Conservation (phyloP, 129 eudicot species). For the Lactuca sativa region DNA sequence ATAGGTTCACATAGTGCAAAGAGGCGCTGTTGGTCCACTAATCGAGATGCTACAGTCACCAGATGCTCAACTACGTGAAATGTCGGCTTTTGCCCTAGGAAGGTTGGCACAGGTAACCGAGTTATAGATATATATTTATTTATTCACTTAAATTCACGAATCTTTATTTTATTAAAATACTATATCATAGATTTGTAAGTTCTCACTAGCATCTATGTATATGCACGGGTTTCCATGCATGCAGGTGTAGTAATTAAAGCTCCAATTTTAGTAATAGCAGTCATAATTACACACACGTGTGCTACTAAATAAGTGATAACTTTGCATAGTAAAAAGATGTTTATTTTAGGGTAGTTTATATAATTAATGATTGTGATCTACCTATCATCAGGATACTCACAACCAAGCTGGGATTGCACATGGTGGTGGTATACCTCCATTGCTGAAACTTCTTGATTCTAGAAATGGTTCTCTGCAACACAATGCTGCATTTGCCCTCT, state of each 20-base stretch:
- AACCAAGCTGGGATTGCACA: slow-evolving; percentile 80
- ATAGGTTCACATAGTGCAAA: slow-evolving; percentile 64
- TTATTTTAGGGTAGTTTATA: not conserved
- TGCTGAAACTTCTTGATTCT: slow-evolving; percentile 69
- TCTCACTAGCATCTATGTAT: not conserved
- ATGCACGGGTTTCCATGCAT: not conserved
- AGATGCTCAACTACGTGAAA: slow-evolving; percentile 60
- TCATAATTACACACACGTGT: not conserved
- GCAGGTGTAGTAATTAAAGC: not conserved
- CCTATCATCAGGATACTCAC: slow-evolving; percentile 46
- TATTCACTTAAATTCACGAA: not conserved
- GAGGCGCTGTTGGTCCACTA: slow-evolving; percentile 64
- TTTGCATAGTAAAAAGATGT: not conserved
- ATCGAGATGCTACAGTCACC: slow-evolving; percentile 62
- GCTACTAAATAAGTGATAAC: not conserved
- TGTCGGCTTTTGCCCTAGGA: slow-evolving; percentile 71
- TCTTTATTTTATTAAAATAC: not conserved
- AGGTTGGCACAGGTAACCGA: slow-evolving; percentile 60
- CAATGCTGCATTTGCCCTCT: slow-evolving; percentile 77
- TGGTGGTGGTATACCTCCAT: slow-evolving; percentile 61
- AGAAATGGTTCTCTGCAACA: slow-evolving; percentile 67
- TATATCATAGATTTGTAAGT: not conserved
- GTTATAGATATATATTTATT: not conserved
- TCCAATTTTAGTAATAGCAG: not conserved
- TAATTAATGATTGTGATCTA: slow-evolving; percentile 19